These are phyloP conservation scores for Starmera pachycereana DNA, from an alignment of 805 yeast species.

Conservation along the genomic window DNA sequence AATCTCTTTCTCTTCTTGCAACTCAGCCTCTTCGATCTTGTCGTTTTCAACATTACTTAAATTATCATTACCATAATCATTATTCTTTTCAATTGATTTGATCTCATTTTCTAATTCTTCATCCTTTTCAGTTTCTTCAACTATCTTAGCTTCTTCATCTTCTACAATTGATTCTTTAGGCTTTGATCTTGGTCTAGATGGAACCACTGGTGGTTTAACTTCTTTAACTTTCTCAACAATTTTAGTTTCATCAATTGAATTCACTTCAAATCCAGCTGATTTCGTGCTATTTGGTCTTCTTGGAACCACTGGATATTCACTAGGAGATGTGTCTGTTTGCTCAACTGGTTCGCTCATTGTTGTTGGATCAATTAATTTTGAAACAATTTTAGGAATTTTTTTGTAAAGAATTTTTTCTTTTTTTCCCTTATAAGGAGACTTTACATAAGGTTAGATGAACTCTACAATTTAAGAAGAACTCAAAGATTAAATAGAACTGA, in stretches of 20 bases:
- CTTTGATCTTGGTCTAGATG: background rate
- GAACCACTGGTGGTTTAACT: background rate
- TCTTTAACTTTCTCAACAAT: background rate
- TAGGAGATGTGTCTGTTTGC: background rate
- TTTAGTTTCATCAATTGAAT: background rate
- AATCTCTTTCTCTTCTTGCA: background rate
- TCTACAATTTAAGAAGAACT: too few species aligned
- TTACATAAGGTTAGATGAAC: too few species aligned
- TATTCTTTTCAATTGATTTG: conserved; percentile 1
- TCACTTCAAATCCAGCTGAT: background rate
- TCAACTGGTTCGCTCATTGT: background rate
- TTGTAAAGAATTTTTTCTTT: too few species aligned
- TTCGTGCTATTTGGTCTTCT: background rate
- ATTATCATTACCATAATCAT: background rate
- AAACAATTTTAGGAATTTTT: too few species aligned
- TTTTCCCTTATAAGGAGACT: too few species aligned
- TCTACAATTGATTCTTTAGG: background rate
- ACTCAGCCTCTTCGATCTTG: background rate
- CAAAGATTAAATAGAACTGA: too few species aligned
- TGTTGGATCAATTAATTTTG: too few species aligned
- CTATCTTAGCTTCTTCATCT: background rate
- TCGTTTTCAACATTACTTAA: background rate
- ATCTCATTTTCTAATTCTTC: background rate
- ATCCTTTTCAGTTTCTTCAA: background rate
- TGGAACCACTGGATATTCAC: background rate